Evolutionary conservation across 1,284 basidiomycete species (phyloP), one percentile per base, ranked within the genome.

Genomic region (Rhodotorula sp.): DNA sequence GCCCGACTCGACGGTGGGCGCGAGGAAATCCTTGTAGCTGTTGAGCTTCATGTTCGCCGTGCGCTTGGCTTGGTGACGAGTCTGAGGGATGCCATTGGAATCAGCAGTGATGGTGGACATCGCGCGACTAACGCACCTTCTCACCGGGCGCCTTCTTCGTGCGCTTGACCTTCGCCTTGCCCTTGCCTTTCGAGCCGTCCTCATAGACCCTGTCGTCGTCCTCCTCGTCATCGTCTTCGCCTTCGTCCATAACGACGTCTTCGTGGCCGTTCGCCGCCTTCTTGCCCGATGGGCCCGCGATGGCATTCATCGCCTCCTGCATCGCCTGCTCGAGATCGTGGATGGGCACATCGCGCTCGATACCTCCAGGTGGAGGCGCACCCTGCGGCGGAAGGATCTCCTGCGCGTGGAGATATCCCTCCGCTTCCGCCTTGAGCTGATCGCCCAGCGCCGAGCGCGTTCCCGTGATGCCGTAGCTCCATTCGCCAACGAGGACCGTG

Each of bases 1-100:
- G 16, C 74, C 74, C 14, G 48, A 53, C 48, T 76, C 74, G 61
- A 76, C 49, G 2, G 68, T 56, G 25, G 74, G 73, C 23, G 59
- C 55, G 27, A 61, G 50, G 25, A 67, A 64, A 9, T 66, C 73
- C 50, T 62, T 70, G 64, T 57, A 68, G 34, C 52, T 59, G 56
- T 50, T 58, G 49, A 50, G 27, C 56, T 69, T 69, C 54, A 61
- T 61, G 59, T 75, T 73, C 17, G 72, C 68, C 21, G 56, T 57
- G 41, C 73, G 62, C 62, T 67, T 67, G 23, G 58, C 25, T 16
- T 68, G 66, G 23, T 27, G 25, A 23, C 70, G 70, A 9, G 55
- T 62, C 67, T 64, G 54, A 21, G 9, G 25, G 46, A 9, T 2
- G 25, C n/a, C 7, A 5, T 3, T 12, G 21, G 3, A 46, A 21